Percentiles rank a stretch among this genome's conserved stretches.
These are phyloP conservation scores for Sporothrix inflata DNA, from an alignment of 2,329 filamentous ascomycete genomes.

Conservation along the genomic window DNA sequence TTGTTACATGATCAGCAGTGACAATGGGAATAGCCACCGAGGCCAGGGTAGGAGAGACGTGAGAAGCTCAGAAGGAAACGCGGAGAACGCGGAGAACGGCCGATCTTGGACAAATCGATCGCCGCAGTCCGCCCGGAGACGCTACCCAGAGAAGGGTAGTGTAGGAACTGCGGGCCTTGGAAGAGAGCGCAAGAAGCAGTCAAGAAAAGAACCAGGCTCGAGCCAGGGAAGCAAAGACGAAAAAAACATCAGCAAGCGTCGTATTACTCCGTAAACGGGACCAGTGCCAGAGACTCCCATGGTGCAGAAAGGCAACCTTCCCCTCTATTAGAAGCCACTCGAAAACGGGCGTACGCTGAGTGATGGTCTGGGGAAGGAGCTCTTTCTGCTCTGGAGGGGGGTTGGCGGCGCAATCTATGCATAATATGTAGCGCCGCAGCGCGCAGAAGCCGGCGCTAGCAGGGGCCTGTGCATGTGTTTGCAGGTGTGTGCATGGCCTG, in stretches of 20 bases:
- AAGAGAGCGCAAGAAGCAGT: not conserved
- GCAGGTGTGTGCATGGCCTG: not conserved
- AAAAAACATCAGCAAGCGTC: not conserved
- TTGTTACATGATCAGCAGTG: constrained; percentile 20
- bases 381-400: not conserved
- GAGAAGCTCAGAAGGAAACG: not conserved
- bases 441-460: constrained; percentile 21
- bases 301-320: not conserved
- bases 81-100: constrained; percentile 12
- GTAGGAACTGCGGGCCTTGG: not conserved
- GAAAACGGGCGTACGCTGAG: not conserved
- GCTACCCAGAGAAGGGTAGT: constrained; percentile 10
- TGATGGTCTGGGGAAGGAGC: not conserved
- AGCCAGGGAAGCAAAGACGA: not conserved
- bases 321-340: not conserved
- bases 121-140: constrained; percentile 23
- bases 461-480: constrained; percentile 1
- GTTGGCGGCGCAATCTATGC: constrained; percentile 11
- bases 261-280: not conserved
- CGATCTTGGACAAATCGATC: constrained; percentile 8
- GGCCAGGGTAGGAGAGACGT: not conserved
- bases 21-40: not conserved
- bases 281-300: not conserved
- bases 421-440: constrained; percentile 7
- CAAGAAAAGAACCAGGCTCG: not conserved